Percentiles rank a stretch among this genome's conserved stretches.
phyloP scores from a whole-genome alignment of 495 filamentous ascomycete genomes.

The Aspergillus egyptiacus region DNA sequence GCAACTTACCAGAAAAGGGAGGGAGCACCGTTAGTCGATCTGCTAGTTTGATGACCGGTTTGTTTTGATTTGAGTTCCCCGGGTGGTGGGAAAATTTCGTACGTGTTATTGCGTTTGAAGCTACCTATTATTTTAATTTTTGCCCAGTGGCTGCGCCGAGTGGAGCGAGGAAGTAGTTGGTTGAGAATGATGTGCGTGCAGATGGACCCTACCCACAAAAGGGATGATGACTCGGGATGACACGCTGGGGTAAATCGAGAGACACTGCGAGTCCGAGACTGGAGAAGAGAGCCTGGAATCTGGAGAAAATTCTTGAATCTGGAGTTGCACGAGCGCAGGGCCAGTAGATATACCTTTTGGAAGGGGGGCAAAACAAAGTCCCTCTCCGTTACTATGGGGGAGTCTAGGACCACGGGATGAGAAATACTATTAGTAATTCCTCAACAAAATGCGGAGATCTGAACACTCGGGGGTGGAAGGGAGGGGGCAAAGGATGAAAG shows the following conservation, averaged over 20 bases:
- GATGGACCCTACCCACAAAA: conserved; percentile 5
- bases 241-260: too few relatives aligned
- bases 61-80: conserved; percentile 8
- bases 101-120: too few relatives aligned
- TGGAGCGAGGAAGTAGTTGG: conserved; percentile 14
- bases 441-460: not conserved
- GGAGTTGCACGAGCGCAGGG: too few relatives aligned
- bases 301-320: too few relatives aligned
- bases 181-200: conserved; percentile 14
- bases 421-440: not conserved
- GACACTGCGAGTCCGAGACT: not conserved
- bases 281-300: too few relatives aligned
- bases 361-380: not conserved
- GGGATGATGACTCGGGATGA: conserved; percentile 1
- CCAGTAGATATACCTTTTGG: too few relatives aligned
- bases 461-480: not conserved
- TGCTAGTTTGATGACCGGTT: conserved; percentile 8
- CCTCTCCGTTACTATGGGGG: not conserved
- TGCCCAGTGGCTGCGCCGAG: conserved; percentile 6
- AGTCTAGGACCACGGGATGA: not conserved
- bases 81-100: not conserved
- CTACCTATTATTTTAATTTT: too few relatives aligned
- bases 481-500: not conserved
- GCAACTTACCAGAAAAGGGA: conserved; percentile 22
- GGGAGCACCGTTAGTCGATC: conserved; percentile 21